Evolutionary conservation across 345 rosid genomes (phyloP), one percentile per base, ranked within the genome.

Genomic region (Sonneratia alba): DNA sequence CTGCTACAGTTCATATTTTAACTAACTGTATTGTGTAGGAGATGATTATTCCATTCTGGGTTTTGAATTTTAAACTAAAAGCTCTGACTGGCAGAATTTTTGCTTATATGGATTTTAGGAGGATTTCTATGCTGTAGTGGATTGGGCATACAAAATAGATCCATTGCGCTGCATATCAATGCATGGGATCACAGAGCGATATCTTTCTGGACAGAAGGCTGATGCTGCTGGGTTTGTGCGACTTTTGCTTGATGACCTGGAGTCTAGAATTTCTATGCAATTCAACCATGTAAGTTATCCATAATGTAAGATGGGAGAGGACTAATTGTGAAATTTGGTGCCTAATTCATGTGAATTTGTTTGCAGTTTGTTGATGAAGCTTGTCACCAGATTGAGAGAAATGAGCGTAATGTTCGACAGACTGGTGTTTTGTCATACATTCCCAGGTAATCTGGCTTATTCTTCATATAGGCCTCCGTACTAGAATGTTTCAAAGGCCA

Each of bases 211-310:
- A 69, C 99, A 96, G 82, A 94, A 91, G 85, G 98, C 96, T 82
- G 99, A 96, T 84, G 97, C 99, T 69, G 99, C 99, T 69, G 98
- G 99, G 66, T 96, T 96, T 78, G 99, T 96, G 81, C 97, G 98
- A 40, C 87, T 96, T 75, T 83, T 96, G 84, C 98, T 95, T 69
- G 99, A 96, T 57, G 98, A 92, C 80, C 83, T 96, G 71, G 97
- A 96, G 81, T 89, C 96, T 5, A 88, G 89, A 79, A 85, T 96
- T 75, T 96, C 99, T 77, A 80, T 86, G 93, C 99, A 90, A 78
- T 96, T 96, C 64, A 79, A 81, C 74, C 97, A 88, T 69, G 99
- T 95, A 86, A 56, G 92, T 89, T 72, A 66, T 68, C 79, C 49
- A 43, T 68, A 10, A 43, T 43, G 11, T 22, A 38, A 5, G 37